Evolutionary conservation across 495 filamentous ascomycete genomes (phyloP).

Genomic region (Penicillium fimorum): DNA sequence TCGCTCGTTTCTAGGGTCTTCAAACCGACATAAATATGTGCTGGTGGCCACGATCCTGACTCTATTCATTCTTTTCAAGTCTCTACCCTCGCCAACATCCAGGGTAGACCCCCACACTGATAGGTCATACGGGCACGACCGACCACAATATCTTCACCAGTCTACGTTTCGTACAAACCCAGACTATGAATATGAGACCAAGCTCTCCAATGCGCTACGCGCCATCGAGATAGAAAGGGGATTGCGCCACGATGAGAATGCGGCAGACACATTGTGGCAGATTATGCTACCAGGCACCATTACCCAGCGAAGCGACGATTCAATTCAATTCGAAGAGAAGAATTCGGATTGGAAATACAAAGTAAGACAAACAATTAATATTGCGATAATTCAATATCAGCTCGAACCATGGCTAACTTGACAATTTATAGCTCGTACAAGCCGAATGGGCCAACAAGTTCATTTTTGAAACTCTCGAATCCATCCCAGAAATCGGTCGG

Average conservation of each 20-base stretch:
- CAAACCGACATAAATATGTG: constrained; percentile 11
- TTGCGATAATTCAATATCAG: not conserved
- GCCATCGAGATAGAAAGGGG: constrained; percentile 23
- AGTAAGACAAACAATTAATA: constrained; percentile 17
- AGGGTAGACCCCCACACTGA: not conserved
- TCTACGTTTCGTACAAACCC: constrained; percentile 34
- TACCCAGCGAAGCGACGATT: constrained; percentile 27
- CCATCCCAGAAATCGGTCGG: constrained; percentile 31
- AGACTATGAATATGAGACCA: constrained; percentile 27
- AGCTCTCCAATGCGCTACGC: constrained; percentile 25
- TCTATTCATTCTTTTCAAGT: constrained; percentile 10
- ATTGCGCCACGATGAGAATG: constrained; percentile 8
- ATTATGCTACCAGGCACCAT: constrained; percentile 26
- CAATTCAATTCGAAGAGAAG: constrained; percentile 26
- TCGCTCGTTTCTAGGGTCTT: not conserved
- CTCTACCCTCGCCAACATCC: constrained; percentile 7
- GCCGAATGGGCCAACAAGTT: constrained; percentile 32
- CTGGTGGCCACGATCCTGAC: constrained; percentile 11
- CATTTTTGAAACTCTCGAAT: constrained; percentile 25
- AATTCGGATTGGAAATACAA: constrained; percentile 37
- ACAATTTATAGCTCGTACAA: constrained; percentile 27
- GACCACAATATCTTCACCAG: constrained; percentile 30
- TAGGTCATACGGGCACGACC: constrained; percentile 14
- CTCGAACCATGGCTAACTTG: not conserved
- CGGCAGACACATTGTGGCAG: constrained; percentile 36